Evolutionary conservation across 208 protist species (phyloP).

Genomic region (Leishmania gerbilli): DNA sequence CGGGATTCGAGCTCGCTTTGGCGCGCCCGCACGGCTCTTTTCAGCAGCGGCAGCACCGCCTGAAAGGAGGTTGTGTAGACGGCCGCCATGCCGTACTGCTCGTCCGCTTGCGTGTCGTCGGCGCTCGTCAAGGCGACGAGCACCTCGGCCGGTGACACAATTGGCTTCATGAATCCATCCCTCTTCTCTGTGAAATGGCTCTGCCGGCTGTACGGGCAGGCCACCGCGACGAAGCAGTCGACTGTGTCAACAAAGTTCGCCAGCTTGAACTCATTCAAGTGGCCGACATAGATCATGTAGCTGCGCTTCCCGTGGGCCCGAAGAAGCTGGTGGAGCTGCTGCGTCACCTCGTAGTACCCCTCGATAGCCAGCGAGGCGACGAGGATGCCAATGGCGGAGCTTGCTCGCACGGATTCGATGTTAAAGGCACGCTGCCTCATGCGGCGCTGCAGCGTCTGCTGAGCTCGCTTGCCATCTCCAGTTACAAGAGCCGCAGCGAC

Average conservation of each 20-base stretch:
- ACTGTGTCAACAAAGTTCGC: slow-evolving; percentile 92
- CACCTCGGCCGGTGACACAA: slow-evolving; percentile 90
- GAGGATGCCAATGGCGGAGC: slow-evolving; percentile 84
- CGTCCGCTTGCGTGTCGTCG: slow-evolving; percentile 23
- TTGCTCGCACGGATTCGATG: slow-evolving; percentile 77
- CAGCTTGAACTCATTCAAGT: slow-evolving; percentile 93
- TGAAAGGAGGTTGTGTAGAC: slow-evolving; percentile 72
- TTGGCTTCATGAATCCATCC: slow-evolving; percentile 82
- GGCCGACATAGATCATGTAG: slow-evolving; percentile 92
- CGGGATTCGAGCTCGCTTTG: neutral
- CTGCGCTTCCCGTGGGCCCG: slow-evolving; percentile 68
- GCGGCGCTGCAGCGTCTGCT: slow-evolving; percentile 44
- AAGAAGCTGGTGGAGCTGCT: slow-evolving; percentile 72
- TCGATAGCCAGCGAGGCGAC: slow-evolving; percentile 81
- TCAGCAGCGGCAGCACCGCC: slow-evolving; percentile 36
- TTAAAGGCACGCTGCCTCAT: slow-evolving; percentile 78
- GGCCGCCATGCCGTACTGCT: slow-evolving; percentile 60
- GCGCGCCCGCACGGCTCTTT: slow-evolving; percentile 8
- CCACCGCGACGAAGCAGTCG: slow-evolving; percentile 86
- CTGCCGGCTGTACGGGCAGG: slow-evolving; percentile 82
- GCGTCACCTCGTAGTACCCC: slow-evolving; percentile 81
- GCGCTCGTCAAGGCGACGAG: slow-evolving; percentile 64
- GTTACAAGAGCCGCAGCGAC: slow-evolving; percentile 20
- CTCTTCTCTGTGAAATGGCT: slow-evolving; percentile 77
- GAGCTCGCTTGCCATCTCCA: slow-evolving; percentile 22